Conservation (phyloP, 106 monocot genomes). For the Platanthera guangdongensis region DNA sequence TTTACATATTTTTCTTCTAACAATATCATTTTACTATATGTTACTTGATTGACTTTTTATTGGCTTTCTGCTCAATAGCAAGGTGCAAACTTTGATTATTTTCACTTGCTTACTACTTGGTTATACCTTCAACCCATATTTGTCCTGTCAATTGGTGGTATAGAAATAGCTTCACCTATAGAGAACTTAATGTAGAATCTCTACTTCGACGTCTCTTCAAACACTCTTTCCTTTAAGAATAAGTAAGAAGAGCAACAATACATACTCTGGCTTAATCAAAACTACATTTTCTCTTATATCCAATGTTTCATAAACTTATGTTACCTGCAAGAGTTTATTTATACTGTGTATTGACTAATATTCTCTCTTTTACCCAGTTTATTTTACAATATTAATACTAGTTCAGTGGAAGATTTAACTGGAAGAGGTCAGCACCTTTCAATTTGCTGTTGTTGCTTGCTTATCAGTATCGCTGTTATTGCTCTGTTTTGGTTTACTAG, state of each 20-base stretch:
- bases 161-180: background rate
- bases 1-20: background rate
- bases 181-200: background rate
- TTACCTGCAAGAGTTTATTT: background rate
- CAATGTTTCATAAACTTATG: background rate
- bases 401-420: slow-evolving; percentile 84
- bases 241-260: background rate
- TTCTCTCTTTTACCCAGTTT: slow-evolving; percentile 37
- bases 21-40: background rate
- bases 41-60: background rate
- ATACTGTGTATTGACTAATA: background rate
- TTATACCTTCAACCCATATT: background rate
- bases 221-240: background rate
- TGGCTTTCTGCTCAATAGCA: background rate
- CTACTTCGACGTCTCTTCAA: background rate
- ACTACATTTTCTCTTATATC: background rate
- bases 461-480: background rate
- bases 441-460: background rate
- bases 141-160: background rate
- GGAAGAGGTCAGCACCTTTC: slow-evolving; percentile 52
- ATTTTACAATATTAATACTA: slow-evolving; percentile 87
- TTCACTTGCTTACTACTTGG: background rate
- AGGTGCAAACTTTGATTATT: background rate
- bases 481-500: slow-evolving; percentile 5
- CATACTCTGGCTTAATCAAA: background rate